These are phyloP conservation scores for Rubia yunnanensis DNA, from an alignment of 257 asterid genomes.

Conservation along the genomic window DNA sequence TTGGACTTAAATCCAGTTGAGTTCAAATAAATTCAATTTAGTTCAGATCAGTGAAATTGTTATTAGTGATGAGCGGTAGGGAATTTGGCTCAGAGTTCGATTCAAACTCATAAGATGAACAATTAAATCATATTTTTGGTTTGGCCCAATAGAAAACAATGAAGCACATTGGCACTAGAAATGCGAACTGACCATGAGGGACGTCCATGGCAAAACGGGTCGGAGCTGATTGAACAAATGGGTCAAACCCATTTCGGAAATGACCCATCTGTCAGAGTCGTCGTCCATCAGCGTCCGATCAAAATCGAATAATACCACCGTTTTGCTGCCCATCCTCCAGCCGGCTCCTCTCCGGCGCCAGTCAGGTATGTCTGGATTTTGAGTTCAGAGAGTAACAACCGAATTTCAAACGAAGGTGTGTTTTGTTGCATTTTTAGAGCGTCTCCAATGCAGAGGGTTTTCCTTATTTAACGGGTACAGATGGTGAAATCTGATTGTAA, in stretches of 20 bases:
- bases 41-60: neutral
- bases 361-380: neutral
- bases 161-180: neutral
- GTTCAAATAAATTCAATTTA: neutral
- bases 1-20: neutral
- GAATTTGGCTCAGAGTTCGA: neutral
- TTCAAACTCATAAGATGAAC: neutral
- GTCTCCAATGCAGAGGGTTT: too few species aligned
- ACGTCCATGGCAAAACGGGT: constrained; percentile 61
- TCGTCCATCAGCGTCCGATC: constrained; percentile 71
- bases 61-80: neutral
- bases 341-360: constrained; percentile 6
- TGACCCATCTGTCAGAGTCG: constrained; percentile 77
- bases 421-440: too few species aligned
- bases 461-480: too few species aligned
- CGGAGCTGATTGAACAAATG: constrained; percentile 52
- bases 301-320: constrained; percentile 53
- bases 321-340: constrained; percentile 29
- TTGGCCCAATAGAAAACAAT: neutral
- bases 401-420: too few species aligned
- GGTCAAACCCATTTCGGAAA: constrained; percentile 51
- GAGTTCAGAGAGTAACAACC: too few species aligned
- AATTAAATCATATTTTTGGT: neutral
- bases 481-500: too few species aligned
- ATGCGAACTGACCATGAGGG: constrained; percentile 55